Evolutionary conservation across 768 basidiomycete genomes (phyloP).

Genomic region (Trametes elegans): DNA sequence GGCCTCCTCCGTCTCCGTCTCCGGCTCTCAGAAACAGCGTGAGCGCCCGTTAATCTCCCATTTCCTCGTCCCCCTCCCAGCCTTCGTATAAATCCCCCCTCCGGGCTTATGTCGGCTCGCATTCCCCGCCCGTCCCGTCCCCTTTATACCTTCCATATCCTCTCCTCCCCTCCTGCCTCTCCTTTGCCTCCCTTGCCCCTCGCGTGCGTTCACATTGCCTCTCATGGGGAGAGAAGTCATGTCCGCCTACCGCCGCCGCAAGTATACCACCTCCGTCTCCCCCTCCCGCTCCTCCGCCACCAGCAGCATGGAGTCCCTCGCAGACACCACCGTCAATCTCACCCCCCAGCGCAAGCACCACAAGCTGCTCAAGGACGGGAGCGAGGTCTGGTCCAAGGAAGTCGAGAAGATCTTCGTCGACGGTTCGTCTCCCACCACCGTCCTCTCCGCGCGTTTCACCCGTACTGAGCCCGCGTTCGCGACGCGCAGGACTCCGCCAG

Average conservation of each 20-base stretch:
- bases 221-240: slow-evolving; percentile 26
- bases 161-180: slow-evolving; percentile 1
- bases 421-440: slow-evolving; percentile 39
- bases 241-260: slow-evolving; percentile 29
- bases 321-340: slow-evolving; percentile 38
- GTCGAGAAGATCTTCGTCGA: slow-evolving; percentile 78
- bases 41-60: not conserved
- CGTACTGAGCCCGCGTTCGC: slow-evolving; percentile 4
- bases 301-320: slow-evolving; percentile 24
- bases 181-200: slow-evolving; percentile 8
- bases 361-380: slow-evolving; percentile 81
- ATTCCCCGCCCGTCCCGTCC: slow-evolving; percentile 12
- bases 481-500: slow-evolving; percentile 57
- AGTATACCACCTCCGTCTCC: slow-evolving; percentile 30
- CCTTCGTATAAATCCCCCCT: slow-evolving; percentile 23
- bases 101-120: slow-evolving; percentile 25
- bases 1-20: not conserved
- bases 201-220: slow-evolving; percentile 19
- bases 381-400: slow-evolving; percentile 80
- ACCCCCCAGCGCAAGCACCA: slow-evolving; percentile 81
- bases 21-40: slow-evolving; percentile 2
- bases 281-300: slow-evolving; percentile 23
- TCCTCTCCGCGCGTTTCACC: slow-evolving; percentile 1
- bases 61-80: slow-evolving; percentile 2
- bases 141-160: slow-evolving; percentile 31